Evolutionary conservation across 768 basidiomycete species (phyloP).

Genomic region (Agrocybe pediades): DNA sequence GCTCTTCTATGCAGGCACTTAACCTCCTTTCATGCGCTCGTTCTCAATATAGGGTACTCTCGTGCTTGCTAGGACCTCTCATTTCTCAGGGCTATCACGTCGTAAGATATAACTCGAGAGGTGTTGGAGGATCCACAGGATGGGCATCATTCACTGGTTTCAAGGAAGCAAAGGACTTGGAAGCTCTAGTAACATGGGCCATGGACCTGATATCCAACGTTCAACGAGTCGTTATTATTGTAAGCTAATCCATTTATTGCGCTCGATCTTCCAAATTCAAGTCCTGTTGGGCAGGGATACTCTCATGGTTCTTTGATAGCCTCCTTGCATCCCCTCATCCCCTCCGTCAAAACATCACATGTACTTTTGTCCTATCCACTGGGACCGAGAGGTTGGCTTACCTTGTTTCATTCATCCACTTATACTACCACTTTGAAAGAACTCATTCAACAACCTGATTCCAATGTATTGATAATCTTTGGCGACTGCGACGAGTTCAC

Average conservation of each 20-base stretch:
- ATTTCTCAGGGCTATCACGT: slow-evolving; percentile 53
- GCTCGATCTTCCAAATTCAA: slow-evolving; percentile 3
- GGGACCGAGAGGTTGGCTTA: slow-evolving; percentile 65
- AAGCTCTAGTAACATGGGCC: slow-evolving; percentile 60
- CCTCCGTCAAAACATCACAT: slow-evolving; percentile 56
- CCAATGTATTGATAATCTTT: slow-evolving; percentile 62
- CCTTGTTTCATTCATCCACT: slow-evolving; percentile 59
- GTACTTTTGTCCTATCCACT: slow-evolving; percentile 79
- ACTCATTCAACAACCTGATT: slow-evolving; percentile 46
- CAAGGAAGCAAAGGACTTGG: slow-evolving; percentile 70
- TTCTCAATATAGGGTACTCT: slow-evolving; percentile 13
- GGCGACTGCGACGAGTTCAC: slow-evolving; percentile 80
- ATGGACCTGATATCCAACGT: slow-evolving; percentile 43
- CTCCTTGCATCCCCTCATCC: slow-evolving; percentile 61
- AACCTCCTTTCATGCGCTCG: not conserved
- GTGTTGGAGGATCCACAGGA: slow-evolving; percentile 74
- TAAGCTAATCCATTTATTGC: slow-evolving; percentile 24
- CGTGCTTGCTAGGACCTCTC: slow-evolving; percentile 33
- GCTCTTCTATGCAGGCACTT: too few species aligned
- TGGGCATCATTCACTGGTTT: slow-evolving; percentile 74
- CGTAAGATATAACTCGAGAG: slow-evolving; percentile 75
- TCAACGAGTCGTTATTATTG: slow-evolving; percentile 58
- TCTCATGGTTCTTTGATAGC: slow-evolving; percentile 79
- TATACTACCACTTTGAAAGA: slow-evolving; percentile 55
- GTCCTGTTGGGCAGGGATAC: slow-evolving; percentile 40